phyloP scores from a whole-genome alignment of 352 stramenopile genomes.

The Globisporangium emineosum region DNA sequence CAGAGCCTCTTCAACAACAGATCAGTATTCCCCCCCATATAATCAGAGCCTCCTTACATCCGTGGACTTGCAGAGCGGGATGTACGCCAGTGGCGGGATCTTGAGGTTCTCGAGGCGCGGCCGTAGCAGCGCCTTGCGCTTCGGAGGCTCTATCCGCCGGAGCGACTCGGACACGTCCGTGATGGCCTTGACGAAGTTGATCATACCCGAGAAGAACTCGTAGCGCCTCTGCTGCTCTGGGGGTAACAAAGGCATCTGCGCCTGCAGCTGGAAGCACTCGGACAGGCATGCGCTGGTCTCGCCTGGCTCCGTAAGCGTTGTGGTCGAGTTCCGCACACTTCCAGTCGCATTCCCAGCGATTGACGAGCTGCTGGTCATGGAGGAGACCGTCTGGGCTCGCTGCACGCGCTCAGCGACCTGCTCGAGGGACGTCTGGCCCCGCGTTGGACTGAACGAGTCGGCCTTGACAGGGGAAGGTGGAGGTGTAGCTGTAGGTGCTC shows the following conservation, averaged over 20 bases:
- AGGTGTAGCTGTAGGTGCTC: not conserved
- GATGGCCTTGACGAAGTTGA: constrained; percentile 79
- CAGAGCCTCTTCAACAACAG: too few species aligned
- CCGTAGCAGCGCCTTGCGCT: constrained; percentile 56
- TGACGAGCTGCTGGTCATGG: constrained; percentile 4
- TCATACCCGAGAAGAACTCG: constrained; percentile 81
- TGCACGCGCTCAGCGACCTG: not conserved
- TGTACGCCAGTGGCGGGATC: constrained; percentile 59
- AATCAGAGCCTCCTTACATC: constrained; percentile 37
- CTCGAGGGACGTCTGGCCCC: not conserved
- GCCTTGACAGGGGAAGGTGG: constrained; percentile 7
- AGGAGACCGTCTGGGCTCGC: constrained; percentile 7
- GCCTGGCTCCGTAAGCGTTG: not conserved
- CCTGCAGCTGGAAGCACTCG: constrained; percentile 20
- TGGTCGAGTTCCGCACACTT: not conserved
- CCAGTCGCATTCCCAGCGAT: not conserved
- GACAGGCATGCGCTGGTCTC: constrained; percentile 9
- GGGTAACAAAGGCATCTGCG: constrained; percentile 5
- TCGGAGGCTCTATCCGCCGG: constrained; percentile 55
- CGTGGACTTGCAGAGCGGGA: constrained; percentile 80
- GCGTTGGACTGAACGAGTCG: not conserved
- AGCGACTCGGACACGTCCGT: constrained; percentile 77
- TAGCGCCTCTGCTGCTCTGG: constrained; percentile 48
- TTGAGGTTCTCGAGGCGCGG: constrained; percentile 47
- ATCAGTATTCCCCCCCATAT: too few species aligned